Base-by-base conservation (phyloP, 2,329 filamentous ascomycete species). In the Fusarium sp. region DNA sequence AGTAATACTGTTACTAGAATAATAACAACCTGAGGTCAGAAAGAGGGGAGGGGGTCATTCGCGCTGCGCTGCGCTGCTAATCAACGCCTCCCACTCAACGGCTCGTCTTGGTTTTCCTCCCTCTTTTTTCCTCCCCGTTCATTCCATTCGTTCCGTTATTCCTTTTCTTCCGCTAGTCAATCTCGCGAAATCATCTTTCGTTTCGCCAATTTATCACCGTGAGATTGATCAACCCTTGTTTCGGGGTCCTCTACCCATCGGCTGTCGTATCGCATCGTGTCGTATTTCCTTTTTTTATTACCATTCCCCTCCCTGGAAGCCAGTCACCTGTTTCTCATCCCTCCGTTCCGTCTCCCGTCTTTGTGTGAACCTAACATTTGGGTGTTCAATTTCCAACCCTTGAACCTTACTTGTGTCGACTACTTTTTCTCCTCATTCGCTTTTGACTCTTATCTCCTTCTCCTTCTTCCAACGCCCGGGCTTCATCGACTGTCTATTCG, bases 241-340 rank as follows among this genome's bases (percentile, higher is more conserved):
- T 64, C 56, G 28, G 52, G 60, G 59, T 52, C 56, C 59, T 55
- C 28, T 60, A 36, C 60, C 22, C 59, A 60, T 65, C 53, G 60
- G 46, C 31, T 52, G 40, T 42, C 44, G 58, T 56, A 43, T 58
- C 44, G 61, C 56, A 64, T 45, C 45, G 49, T 39, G 39, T 57
- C 43, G 59, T 58, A 65, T 65, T 65, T 65, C 54, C 59, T 68
- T 63, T 73, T 73, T 74, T 75, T 59, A 73, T 74, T 74, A 69
- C 73, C 52, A 71, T 72, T 71, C 40, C 70, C 67, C 72, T 75
- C 72, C 72, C 72, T 72, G 57, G 53, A 60, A 62, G n/a, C 42
- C 64, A 65, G 62, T 73, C 70, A 71, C 72, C 72, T 73, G 70
- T 71, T 74, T 64, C 68, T 64, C 50, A 58, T 72, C 70, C 65